Evolutionary conservation across 768 basidiomycete genomes (phyloP), one percentile per base, ranked within the genome.

Genomic region (Tephrocybe sp.): DNA sequence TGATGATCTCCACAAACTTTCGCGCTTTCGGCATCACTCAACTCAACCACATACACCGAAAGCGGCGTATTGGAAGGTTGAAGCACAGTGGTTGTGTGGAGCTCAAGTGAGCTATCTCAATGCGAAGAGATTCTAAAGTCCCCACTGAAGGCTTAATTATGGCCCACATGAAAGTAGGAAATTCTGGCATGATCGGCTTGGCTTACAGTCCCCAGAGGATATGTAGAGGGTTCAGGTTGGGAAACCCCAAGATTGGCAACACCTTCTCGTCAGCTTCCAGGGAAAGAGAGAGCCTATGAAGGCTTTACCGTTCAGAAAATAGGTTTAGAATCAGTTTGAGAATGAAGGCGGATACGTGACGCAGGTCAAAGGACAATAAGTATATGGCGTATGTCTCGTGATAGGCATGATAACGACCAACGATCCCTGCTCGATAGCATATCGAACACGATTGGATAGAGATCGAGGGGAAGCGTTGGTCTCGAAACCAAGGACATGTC

Each of bases 181-280:
- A 39, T 12, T 39, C 16, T 14, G 38, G 22, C 22, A 49, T 45
- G 19, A 48, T 19, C 19, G 5, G 13, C 31, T 23, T 9, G 36
- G 23, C 10, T 49, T 39, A n/a, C 41, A 44, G 43, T 30, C 11
- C 35, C 36, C 46, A 44, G 3, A 49, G n/a, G 14, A 48, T 39
- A 11, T 14, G 41, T n/a, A 41, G 33, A 17, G 36, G 22, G 12
- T n/a, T 26, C 19, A 43, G 41, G 32, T 13, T 14, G 41, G 45
- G 17, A 1, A 41, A 11, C 5, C 36, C 36, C 1, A 9, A 11
- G 5, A 16, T 23, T 16, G 26, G 19, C 23, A 1, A 5, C 2
- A 33, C 6, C 6, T n/a, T 16, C 1, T 20, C 23, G 1, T 20
- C 33, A n/a, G 43, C 50, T 33, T 51, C 50, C 14, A 46, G 38